These are phyloP conservation scores for Sarocladium strictum DNA, from an alignment of 2,329 filamentous ascomycete species.

Conservation along the genomic window DNA sequence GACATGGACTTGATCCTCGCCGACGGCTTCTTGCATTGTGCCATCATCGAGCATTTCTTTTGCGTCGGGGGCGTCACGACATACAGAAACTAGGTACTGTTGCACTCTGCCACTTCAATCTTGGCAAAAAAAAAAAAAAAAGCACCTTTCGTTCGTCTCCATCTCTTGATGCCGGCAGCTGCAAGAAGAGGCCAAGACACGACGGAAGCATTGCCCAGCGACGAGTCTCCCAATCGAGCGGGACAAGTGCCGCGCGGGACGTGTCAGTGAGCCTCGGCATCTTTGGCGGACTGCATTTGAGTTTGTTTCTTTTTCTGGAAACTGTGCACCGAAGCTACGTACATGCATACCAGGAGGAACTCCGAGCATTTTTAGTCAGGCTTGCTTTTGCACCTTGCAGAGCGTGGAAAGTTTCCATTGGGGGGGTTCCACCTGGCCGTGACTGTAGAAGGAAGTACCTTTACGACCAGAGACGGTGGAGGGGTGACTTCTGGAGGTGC, in stretches of 20 bases:
- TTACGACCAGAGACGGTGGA: neutral
- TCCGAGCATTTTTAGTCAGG: neutral
- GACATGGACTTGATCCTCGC: conserved; percentile 28
- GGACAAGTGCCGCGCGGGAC: too few relatives aligned
- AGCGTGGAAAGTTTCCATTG: too few relatives aligned
- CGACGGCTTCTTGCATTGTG: conserved; percentile 28
- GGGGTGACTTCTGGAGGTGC: neutral
- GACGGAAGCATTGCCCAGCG: neutral
- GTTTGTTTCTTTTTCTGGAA: too few relatives aligned
- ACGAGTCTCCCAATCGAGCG: neutral
- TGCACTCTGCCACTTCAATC: conserved; percentile 21
- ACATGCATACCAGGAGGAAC: too few relatives aligned
- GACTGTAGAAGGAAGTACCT: neutral
- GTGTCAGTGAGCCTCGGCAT: neutral
- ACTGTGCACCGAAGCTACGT: neutral
- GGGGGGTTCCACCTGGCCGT: too few relatives aligned
- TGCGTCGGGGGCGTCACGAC: conserved; percentile 16
- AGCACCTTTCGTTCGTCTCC: conserved; percentile 20
- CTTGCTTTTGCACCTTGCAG: too few relatives aligned
- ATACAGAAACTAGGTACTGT: conserved; percentile 19
- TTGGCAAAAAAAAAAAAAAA: too few relatives aligned
- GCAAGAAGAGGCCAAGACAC: neutral
- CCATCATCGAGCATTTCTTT: conserved; percentile 27
- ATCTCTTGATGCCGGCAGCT: too few relatives aligned
- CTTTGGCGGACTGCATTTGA: too few relatives aligned